Evolutionary conservation across 208 protist genomes (phyloP).

Genomic region (Trypanosoma avium): DNA sequence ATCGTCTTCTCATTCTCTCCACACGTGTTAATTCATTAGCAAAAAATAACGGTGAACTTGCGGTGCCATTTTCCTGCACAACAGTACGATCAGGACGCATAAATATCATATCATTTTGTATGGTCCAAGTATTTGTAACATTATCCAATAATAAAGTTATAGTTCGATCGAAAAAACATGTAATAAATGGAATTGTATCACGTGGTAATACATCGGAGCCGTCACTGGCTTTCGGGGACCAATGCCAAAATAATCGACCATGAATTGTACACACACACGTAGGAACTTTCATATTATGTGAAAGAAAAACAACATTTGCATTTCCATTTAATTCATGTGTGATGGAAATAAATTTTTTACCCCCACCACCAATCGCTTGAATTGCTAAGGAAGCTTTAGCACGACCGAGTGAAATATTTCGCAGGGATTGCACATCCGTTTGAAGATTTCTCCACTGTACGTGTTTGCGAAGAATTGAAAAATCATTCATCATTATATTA

Average conservation of each 20-base stretch:
- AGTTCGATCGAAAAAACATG: conserved; percentile 84
- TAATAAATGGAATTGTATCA: conserved; percentile 46
- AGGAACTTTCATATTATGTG: conserved; percentile 47
- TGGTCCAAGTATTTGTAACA: conserved; percentile 35
- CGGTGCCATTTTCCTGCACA: conserved; percentile 49
- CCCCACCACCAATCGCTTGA: conserved; percentile 44
- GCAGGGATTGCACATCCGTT: conserved; percentile 44
- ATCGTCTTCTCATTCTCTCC: conserved; percentile 58
- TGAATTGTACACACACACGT: conserved; percentile 77
- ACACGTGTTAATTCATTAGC: conserved; percentile 51
- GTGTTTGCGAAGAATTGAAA: conserved; percentile 36
- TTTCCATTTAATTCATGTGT: conserved; percentile 59
- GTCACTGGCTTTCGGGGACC: conserved; percentile 44
- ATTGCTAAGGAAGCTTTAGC: conserved; percentile 47
- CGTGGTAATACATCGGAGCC: conserved; percentile 37
- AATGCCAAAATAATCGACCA: conserved; percentile 65
- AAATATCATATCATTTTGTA: conserved; percentile 85
- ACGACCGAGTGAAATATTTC: conserved; percentile 46
- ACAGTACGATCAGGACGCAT: conserved; percentile 71
- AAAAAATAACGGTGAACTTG: conserved; percentile 67
- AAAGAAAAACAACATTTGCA: conserved; percentile 66
- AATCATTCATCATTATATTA: conserved; percentile 56
- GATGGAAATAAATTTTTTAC: conserved; percentile 36
- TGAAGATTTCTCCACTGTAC: conserved; percentile 70
- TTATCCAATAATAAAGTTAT: conserved; percentile 44